Evolutionary conservation across 306 rosid species (phyloP).

Genomic region (Hippophae gyantsensis): DNA sequence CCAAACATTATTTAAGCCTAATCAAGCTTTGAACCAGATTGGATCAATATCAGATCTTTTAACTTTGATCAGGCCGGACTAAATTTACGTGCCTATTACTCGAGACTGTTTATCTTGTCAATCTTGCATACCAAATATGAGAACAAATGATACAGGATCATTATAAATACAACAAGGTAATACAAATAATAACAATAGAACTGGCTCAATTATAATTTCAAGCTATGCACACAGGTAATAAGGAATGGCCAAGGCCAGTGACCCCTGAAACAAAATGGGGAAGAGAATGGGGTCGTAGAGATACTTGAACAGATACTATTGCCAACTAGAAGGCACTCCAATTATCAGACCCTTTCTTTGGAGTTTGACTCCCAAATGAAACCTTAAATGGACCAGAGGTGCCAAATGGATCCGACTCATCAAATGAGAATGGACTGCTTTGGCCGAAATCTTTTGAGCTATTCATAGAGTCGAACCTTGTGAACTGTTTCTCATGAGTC

Average conservation of each 20-base stretch:
- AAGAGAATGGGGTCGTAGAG: conserved; percentile 14
- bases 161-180: conserved; percentile 31
- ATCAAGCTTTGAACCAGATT: too few species aligned
- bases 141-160: neutral
- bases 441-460: conserved; percentile 55
- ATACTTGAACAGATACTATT: conserved; percentile 1
- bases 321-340: conserved; percentile 77
- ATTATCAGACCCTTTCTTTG: conserved; percentile 60
- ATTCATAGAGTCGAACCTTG: conserved; percentile 51
- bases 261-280: conserved; percentile 34
- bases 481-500: neutral
- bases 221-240: conserved; percentile 43
- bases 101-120: too few species aligned
- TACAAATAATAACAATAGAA: conserved; percentile 21
- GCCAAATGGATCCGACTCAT: conserved; percentile 81
- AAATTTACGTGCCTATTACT: too few species aligned
- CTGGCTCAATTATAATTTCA: conserved; percentile 29
- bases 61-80: too few species aligned
- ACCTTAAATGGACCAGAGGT: conserved; percentile 84
- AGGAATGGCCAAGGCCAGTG: conserved; percentile 40
- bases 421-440: conserved; percentile 51
- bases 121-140: too few species aligned
- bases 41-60: too few species aligned
- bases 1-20: too few species aligned
- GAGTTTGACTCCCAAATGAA: conserved; percentile 52